Evolutionary conservation across 345 rosid species (phyloP).

Genomic region (Citrus mangshanensis): DNA sequence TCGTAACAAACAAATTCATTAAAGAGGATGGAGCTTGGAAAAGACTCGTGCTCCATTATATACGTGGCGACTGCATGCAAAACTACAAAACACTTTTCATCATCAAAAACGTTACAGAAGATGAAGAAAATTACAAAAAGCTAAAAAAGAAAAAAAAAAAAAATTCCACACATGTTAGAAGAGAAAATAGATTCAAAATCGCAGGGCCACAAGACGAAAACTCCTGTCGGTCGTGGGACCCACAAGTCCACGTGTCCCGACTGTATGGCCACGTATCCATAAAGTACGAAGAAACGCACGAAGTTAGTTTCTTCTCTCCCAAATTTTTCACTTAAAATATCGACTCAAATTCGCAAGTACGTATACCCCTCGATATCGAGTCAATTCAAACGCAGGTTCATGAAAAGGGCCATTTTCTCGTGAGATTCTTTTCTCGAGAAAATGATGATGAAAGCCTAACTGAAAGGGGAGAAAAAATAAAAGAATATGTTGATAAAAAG

Average conservation of each 20-base stretch:
- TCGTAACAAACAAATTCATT: no score
- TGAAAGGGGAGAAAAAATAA: no score
- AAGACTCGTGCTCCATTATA: no score
- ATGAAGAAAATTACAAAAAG: neutral
- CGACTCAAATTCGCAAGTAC: neutral
- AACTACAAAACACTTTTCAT: neutral
- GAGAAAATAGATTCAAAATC: no score
- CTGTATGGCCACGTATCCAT: conserved; percentile 18
- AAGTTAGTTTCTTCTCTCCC: neutral
- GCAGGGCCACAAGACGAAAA: neutral
- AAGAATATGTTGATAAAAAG: neutral
- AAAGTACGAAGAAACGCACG: neutral
- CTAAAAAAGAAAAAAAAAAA: no score
- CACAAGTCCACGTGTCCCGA: conserved; percentile 12
- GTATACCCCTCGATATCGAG: no score
- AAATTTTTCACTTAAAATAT: neutral
- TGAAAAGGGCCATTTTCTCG: neutral
- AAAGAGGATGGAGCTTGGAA: no score
- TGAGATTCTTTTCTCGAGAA: neutral
- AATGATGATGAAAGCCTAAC: no score
- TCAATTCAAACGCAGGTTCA: no score
- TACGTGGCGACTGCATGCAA: no score
- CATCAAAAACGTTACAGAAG: neutral
- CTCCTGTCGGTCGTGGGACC: conserved; percentile 9
- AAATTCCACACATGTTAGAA: neutral